Evolutionary conservation across 306 rosid genomes (phyloP), one percentile per base, ranked within the genome.

Genomic region (Medicago ruthenica): DNA sequence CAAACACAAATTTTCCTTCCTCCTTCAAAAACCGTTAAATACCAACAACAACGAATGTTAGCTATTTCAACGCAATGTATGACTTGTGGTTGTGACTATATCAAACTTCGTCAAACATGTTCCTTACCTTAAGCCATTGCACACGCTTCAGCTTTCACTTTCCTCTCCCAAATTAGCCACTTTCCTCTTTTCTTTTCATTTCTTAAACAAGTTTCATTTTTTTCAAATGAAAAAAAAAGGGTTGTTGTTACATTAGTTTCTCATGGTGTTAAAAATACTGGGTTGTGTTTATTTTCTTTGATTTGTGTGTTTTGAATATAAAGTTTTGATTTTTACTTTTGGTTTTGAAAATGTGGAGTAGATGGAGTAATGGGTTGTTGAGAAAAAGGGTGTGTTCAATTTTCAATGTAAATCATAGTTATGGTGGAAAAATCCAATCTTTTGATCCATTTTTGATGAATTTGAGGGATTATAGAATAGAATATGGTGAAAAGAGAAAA

Each of bases 271-370:
- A 54, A 5, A 53, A 61, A 8, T 40, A 18, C 6, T 60, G 27
- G 84, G 79, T 40, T 44, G 76, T 22, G 50, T 31, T 74, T 77
- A 15, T 83, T 61, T 78, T 27, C 10, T 34, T 55, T 55, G 16
- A 22, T 39, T 75, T 61, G 36, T 9, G 70, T 31, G 9, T 42
- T 50, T 80, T 11, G 55, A 37, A 8, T 5, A 74, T 66, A 54
- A 71, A 50, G 69, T 58, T 63, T 73, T 7, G 3, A 0, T 50
- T 70, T 53, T 67, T 36, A 3, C 9, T 36, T 45, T 79, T 27
- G 48, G 76, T 70, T 67, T 55, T 78, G 20, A 82, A 60, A 55
- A 85, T 85, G 88, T 79, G 82, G 86, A 75, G 86, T 36, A 79
- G 84, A 47, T 41, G 86, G 70, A 51, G 69, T 7, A 40, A 70